Evolutionary conservation across 1,284 basidiomycete species (phyloP).

Genomic region (Gastroboletus turbinatus): DNA sequence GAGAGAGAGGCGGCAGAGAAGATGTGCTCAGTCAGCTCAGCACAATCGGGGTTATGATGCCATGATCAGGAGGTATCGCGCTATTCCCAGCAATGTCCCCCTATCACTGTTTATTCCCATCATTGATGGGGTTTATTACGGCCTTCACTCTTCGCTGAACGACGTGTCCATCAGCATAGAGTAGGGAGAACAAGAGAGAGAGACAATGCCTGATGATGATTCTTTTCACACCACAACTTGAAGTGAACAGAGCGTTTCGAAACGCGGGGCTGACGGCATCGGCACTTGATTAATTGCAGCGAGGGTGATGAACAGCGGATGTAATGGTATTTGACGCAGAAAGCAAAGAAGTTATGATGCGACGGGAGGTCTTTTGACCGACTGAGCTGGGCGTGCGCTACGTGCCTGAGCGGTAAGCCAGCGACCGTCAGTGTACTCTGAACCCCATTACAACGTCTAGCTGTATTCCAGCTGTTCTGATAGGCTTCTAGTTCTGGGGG

Average conservation of each 20-base stretch:
- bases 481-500: not conserved
- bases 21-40: slow-evolving; percentile 8
- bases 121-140: not conserved
- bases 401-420: not conserved
- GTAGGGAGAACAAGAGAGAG: not conserved
- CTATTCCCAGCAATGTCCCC: slow-evolving; percentile 4
- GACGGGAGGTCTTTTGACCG: too few relatives aligned
- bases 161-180: not conserved
- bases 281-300: too few relatives aligned
- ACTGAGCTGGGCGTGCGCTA: too few relatives aligned
- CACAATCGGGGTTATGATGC: not conserved
- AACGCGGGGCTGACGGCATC: too few relatives aligned
- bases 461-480: not conserved
- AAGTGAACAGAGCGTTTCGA: too few relatives aligned
- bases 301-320: too few relatives aligned
- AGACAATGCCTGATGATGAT: not conserved
- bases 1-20: not conserved
- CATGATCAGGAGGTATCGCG: slow-evolving; percentile 23
- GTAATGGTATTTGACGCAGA: too few relatives aligned
- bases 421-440: not conserved
- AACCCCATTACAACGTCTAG: not conserved
- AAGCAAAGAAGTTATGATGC: too few relatives aligned
- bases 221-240: not conserved
- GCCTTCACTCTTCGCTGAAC: not conserved
- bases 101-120: not conserved